Base-by-base conservation (phyloP, 2,329 filamentous ascomycete genomes). In the Fusarium azukiicola region DNA sequence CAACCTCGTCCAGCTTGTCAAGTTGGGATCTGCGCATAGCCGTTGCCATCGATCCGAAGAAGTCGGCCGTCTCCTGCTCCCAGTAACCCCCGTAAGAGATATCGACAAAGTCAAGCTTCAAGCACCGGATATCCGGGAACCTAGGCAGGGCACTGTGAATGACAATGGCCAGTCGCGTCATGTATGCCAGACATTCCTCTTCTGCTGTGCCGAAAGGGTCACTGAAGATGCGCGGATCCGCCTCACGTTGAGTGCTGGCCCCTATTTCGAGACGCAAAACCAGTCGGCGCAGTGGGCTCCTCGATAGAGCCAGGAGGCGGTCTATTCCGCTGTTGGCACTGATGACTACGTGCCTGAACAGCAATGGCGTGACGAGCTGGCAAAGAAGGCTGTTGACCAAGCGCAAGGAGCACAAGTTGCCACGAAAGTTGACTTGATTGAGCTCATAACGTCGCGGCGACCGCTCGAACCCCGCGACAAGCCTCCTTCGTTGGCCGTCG, bases 41-140 rank as follows among this genome's bases (percentile, higher is more conserved):
- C 52, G 32, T 56, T 56, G 52, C 52, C 52, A 38, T 56, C 27
- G 52, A 56, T 56, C n/a, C 52, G n/a, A 56, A 56, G 6, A 56
- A 56, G 4, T 56, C 52, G 12, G 32, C 52, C 36, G 6, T 56
- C 8, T 56, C 52, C 32, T 56, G 6, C 32, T 56, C 52, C 52
- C 52, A 56, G 19, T 38, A 36, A 38, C 21, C 52, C 7, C 19
- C 19, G 4, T 56, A 38, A 14, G 32, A 5, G 19, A 56, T 56
- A 2, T 5, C 4, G 19, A 32, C 17, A 7, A 36, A 56, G 17
- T 56, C 52, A 56, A 56, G 6, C 11, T 56, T 56, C 52, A 56
- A 56, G 52, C 52, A 32, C 6, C 36, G 52, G 19, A 56, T 36
- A 27, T 21, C 3, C 6, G 52, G 36, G 52, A 56, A 56, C n/a